Evolutionary conservation across 2,329 filamentous ascomycete species (phyloP).

Genomic region (Trichoderma simmonsii): DNA sequence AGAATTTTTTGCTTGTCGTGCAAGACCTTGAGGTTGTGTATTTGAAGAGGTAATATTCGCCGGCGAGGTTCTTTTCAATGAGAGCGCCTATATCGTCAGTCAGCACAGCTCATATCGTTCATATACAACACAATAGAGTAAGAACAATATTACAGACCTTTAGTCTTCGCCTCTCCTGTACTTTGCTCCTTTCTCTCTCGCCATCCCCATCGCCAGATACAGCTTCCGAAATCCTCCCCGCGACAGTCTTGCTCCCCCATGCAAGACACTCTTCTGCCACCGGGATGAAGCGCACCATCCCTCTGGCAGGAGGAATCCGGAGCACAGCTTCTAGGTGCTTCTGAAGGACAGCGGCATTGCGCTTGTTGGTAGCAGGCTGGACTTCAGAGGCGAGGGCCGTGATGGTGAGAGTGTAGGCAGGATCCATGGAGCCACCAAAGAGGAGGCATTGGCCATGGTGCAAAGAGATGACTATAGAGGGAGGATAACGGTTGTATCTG

Average conservation of each 20-base stretch:
- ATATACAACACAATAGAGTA: neutral
- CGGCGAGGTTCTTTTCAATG: slow-evolving; percentile 1
- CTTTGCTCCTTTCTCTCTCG: neutral
- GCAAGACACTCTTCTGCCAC: slow-evolving; percentile 70
- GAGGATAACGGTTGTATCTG: slow-evolving; percentile 71
- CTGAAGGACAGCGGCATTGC: slow-evolving; percentile 75
- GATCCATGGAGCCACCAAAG: slow-evolving; percentile 71
- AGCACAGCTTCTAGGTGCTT: slow-evolving; percentile 70
- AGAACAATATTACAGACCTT: slow-evolving; percentile 2
- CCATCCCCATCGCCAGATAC: neutral
- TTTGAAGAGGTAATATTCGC: neutral
- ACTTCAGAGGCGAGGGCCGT: slow-evolving; percentile 66
- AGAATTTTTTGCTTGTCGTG: neutral
- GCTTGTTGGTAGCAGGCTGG: slow-evolving; percentile 72
- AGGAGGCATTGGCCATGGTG: slow-evolving; percentile 72
- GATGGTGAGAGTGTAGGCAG: slow-evolving; percentile 75
- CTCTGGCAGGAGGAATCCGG: slow-evolving; percentile 62
- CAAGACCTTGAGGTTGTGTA: neutral
- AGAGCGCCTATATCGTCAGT: slow-evolving; percentile 6
- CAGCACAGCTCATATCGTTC: neutral
- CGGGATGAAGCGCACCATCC: slow-evolving; percentile 69
- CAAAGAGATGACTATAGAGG: slow-evolving; percentile 72
- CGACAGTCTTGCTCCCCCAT: slow-evolving; percentile 65
- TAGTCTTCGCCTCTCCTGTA: neutral
- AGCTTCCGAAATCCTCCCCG: slow-evolving; percentile 53